Evolutionary conservation across 2,329 filamentous ascomycete genomes (phyloP), one percentile per base, ranked within the genome.

Genomic region (Diaporthe velutina): DNA sequence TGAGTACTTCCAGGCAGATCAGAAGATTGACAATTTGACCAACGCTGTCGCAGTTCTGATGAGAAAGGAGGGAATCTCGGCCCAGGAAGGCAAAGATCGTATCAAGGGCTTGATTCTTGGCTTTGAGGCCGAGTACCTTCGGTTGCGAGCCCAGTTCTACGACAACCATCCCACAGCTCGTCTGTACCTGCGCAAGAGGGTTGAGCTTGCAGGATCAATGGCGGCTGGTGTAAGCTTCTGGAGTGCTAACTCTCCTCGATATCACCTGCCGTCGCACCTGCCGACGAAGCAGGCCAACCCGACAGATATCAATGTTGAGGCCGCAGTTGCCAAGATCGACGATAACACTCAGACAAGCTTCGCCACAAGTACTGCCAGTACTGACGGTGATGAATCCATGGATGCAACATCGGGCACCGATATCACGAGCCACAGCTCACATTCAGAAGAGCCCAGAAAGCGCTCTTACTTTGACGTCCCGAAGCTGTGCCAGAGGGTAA

Each of bases 361-460:
- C 3, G 3, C 25, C 38, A 17, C 38, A 30, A 61, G 38, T 45
- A 45, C n/a, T 15, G 8, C 15, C 15, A 61, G 58, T 8, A 42
- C 25, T 15, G n/a, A 61, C 25, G 10, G 58, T 25, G 58, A 61
- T 45, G 58, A 61, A 4, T 61, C 45, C 17, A 22, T 45, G 40
- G 58, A 61, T 5, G 58, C 58, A 9, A 61, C n/a, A 30, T 61
- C 58, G 38, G 58, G n/a, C 58, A 61, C 58, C 58, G 58, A 61
- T 42, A 22, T 45, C 58, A 61, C 58, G 17, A 61, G 58, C 58
- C 38, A 28, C 3, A 61, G 58, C 58, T 61, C 58, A 45, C 38
- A 61, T 30, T 61, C 58, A 28, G 58, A 61, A 61, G 35, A 40
- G 3, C 25, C 58, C 25, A 2, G n/a, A 22, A 61, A 61, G 58